Evolutionary conservation across 257 asterid genomes (phyloP).

Genomic region (Cinchona pubescens): DNA sequence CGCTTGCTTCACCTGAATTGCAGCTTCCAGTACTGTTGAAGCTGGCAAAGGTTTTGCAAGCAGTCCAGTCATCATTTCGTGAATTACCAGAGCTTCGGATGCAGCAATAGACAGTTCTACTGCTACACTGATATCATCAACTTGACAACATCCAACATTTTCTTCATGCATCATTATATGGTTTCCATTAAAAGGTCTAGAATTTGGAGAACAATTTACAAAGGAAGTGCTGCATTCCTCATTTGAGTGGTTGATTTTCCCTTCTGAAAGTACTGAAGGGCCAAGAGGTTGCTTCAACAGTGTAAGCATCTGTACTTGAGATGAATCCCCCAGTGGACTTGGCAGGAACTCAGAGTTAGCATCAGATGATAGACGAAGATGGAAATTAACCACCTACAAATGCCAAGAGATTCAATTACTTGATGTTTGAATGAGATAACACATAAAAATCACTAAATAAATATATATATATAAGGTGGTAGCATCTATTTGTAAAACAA

Average conservation of each 20-base stretch:
- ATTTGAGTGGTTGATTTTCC: constrained; percentile 26
- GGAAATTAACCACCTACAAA: constrained; percentile 52
- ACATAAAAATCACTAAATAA: too few species aligned
- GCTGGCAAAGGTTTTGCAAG: constrained; percentile 35
- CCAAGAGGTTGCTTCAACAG: constrained; percentile 28
- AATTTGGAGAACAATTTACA: constrained; percentile 21
- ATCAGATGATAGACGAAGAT: constrained; percentile 57
- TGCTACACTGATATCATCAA: constrained; percentile 37
- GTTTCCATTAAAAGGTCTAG: constrained; percentile 24
- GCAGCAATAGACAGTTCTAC: constrained; percentile 74
- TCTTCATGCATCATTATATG: constrained; percentile 33
- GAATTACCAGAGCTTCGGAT: constrained; percentile 79
- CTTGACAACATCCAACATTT: constrained; percentile 30
- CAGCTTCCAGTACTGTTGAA: constrained; percentile 71
- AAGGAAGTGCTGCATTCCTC: constrained; percentile 19
- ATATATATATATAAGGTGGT: too few species aligned
- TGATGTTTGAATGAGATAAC: too few species aligned
- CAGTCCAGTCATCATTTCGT: constrained; percentile 46
- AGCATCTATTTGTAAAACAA: too few species aligned
- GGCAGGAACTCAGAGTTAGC: constrained; percentile 34
- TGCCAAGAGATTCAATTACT: constrained; percentile 13
- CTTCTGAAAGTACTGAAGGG: constrained; percentile 27
- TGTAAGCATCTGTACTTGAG: constrained; percentile 26
- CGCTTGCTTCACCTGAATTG: constrained; percentile 76
- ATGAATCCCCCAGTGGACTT: constrained; percentile 27